Conservation (phyloP, 805 yeast species). For the Pichia cephalocereana region DNA sequence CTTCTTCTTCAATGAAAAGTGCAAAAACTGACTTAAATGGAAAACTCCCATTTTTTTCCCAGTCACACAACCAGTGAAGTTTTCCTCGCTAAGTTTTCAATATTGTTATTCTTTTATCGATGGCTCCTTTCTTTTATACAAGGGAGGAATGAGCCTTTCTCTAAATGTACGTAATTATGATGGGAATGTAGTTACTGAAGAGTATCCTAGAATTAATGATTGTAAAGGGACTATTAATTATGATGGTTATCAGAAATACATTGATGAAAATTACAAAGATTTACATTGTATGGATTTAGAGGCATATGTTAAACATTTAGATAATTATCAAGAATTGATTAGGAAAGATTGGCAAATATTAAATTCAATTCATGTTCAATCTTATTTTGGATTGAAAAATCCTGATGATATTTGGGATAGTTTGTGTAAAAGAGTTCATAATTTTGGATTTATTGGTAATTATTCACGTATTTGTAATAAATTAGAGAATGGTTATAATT, state of each 20-base stretch:
- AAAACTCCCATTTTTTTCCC: too few species aligned
- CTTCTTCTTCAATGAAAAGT: too few species aligned
- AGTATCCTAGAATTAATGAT: too few species aligned
- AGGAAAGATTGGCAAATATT: background rate
- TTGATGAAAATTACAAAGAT: slow-evolving; percentile 1
- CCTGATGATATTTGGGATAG: slow-evolving; percentile 9
- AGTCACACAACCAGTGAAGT: too few species aligned
- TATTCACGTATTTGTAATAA: slow-evolving; percentile 9
- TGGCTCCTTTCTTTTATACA: too few species aligned
- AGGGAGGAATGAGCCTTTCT: too few species aligned
- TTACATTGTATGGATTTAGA: background rate
- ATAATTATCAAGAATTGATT: background rate
- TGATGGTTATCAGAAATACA: background rate
- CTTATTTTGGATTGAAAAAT: background rate
- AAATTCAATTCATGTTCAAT: slow-evolving; percentile 5
- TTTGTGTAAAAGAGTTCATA: slow-evolving; percentile 1
- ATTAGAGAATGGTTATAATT: slow-evolving; percentile 5
- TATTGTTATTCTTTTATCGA: too few species aligned
- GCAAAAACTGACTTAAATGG: too few species aligned
- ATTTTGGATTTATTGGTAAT: slow-evolving; percentile 7
- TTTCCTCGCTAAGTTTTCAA: too few species aligned
- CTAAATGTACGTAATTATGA: too few species aligned
- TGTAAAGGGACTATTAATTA: background rate
- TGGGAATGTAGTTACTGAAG: too few species aligned
- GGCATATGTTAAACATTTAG: background rate